phyloP scores from a whole-genome alignment of 352 stramenopile genomes.

The Blastocystis sp. region DNA sequence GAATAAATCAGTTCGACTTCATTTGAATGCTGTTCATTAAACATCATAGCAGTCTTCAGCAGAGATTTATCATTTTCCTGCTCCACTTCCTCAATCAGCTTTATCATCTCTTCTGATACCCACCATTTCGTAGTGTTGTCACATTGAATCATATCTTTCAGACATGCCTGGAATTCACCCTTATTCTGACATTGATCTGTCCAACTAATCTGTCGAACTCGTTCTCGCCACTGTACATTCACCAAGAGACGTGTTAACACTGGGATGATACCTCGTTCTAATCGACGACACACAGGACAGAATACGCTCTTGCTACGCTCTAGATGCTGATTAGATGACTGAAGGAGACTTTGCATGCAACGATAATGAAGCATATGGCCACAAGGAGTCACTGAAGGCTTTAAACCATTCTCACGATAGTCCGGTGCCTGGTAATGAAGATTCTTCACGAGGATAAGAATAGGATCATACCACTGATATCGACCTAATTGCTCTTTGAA shows the following conservation, averaged over 20 bases:
- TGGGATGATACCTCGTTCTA: not conserved
- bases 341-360: slow-evolving; percentile 5
- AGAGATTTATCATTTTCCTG: not conserved
- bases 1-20: not conserved
- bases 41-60: not conserved
- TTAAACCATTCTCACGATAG: not conserved
- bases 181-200: not conserved
- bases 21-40: not conserved
- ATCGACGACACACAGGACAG: slow-evolving; percentile 51
- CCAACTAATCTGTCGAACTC: not conserved
- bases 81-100: too few relatives aligned
- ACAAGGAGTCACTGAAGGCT: not conserved
- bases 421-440: not conserved
- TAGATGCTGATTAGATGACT: not conserved
- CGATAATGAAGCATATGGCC: slow-evolving; percentile 27
- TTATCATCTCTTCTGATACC: not conserved
- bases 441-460: not conserved
- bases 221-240: not conserved
- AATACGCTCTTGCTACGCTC: not conserved
- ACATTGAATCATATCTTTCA: not conserved
- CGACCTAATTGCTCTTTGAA: not conserved
- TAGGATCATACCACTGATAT: not conserved
- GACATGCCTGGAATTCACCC: not conserved
- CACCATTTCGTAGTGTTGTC: not conserved
- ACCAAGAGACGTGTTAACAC: not conserved